Evolutionary conservation across 2,329 filamentous ascomycete species (phyloP), one percentile per base, ranked within the genome.

Genomic region (Rosellinia necatrix): DNA sequence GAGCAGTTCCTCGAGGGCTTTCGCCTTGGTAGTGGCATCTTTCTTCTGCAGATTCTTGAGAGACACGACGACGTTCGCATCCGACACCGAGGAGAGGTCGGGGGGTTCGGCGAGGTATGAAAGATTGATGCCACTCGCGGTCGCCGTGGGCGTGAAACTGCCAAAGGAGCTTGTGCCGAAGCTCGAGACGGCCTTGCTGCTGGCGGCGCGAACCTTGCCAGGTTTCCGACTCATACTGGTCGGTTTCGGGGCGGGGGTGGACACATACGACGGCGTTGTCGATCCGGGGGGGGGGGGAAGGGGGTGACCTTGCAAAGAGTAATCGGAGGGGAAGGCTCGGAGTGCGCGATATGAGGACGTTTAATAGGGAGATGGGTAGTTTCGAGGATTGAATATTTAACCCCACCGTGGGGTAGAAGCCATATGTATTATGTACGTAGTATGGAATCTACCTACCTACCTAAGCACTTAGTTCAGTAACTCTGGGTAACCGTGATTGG

Each of bases 31-130:
- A 9, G 86, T 96, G 67, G 87, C 88, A 75, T 97, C 93, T 74
- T 94, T 96, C 76, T 97, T 99, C 47, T 87, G 81, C 3, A 97
- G 75, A 65, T 96, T 96, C 74, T 97, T 96, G 76, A 97, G 91
- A n/a, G 87, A 85, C 12, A 97, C 92, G 32, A 93, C 85, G 32
- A 93, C 80, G 68, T 94, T 89, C 6, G 92, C 82, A 65, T 96
- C 87, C 40, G 86, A 88, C 57, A 99, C 85, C 38, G 77, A 77
- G 29, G 86, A 85, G 64, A 96, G 84, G 67, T 96, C 89, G 43
- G 90, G 90, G 8, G 91, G 90, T 67, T 96, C 92, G 49, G 89
- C 81, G 49, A 97, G 84, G 75, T 96, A 97, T 40, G 92, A 96
- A 34, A 99, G 81, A 6, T 78, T 78, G 64, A 75, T 81, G 53